Conservation (phyloP, 805 yeast species). For the Candida ponderosae region DNA sequence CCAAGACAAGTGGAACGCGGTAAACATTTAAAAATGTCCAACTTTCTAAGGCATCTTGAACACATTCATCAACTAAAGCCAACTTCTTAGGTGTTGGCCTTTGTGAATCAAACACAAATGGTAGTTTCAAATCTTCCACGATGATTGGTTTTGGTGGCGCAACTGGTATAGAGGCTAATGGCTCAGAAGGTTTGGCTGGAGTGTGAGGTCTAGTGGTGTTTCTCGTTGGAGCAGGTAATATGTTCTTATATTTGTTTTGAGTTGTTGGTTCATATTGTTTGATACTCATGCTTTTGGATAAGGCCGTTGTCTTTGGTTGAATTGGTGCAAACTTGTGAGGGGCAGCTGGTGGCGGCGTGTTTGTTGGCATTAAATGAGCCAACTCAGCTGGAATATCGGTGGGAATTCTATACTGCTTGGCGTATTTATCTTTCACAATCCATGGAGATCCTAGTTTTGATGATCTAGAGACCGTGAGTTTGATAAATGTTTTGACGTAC, state of each 20-base stretch:
- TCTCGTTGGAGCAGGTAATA: background rate
- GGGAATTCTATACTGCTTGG: constrained; percentile 59
- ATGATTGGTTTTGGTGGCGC: constrained; percentile 9
- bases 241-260: no score
- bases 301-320: constrained; percentile 9
- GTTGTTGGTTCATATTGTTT: background rate
- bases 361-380: constrained; percentile 12
- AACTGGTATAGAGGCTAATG: background rate
- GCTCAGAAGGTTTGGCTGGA: background rate
- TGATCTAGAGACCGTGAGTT: constrained; percentile 54
- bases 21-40: constrained; percentile 76
- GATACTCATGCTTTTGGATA: background rate
- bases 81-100: constrained; percentile 16
- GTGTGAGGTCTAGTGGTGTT: background rate
- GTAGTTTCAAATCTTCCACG: constrained; percentile 14
- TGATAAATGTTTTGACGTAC: constrained; percentile 85
- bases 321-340: background rate
- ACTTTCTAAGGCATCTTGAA: constrained; percentile 45
- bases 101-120: constrained; percentile 8
- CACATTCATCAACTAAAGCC: constrained; percentile 9
- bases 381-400: constrained; percentile 51
- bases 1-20: constrained; percentile 54
- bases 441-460: constrained; percentile 91
- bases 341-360: background rate
- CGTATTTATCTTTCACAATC: constrained; percentile 79